A percentile compares a stretch with the other conserved stretches of the same genome.
Evolutionary conservation across 768 basidiomycete species (phyloP).

Genomic region (Lactarius evosmus): DNA sequence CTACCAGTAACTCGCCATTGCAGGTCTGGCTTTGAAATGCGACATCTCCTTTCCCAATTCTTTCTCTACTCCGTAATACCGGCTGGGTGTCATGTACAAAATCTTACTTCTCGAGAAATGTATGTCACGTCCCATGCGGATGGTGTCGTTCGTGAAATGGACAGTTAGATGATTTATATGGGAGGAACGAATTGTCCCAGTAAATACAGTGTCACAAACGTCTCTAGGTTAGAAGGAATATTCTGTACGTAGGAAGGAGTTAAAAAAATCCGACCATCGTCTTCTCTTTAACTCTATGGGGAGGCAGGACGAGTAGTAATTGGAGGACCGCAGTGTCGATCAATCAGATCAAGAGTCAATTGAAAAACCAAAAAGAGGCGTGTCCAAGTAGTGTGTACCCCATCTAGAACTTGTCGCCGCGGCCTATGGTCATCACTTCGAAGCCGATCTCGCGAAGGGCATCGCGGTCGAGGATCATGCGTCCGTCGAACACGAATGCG

Average conservation of each 20-base stretch:
- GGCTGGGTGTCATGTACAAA: not conserved
- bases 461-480: slow-evolving; percentile 79
- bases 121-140: not conserved
- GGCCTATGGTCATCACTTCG: slow-evolving; percentile 68
- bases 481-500: slow-evolving; percentile 96
- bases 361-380: not conserved
- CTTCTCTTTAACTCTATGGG: not conserved
- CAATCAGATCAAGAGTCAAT: not conserved
- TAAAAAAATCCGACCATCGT: not conserved
- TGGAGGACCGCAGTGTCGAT: not conserved
- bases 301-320: not conserved
- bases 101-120: not conserved
- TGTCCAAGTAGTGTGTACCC: not conserved
- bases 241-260: not conserved
- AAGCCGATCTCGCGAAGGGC: slow-evolving; percentile 86
- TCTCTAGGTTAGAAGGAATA: not conserved
- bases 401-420: slow-evolving; percentile 43
- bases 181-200: not conserved
- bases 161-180: not conserved
- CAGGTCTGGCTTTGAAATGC: not conserved
- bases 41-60: not conserved
- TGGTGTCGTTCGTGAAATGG: not conserved
- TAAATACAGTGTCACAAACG: not conserved
- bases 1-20: slow-evolving; percentile 16
- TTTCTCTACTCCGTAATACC: not conserved